Percentiles rank a stretch among this genome's conserved stretches.
These are phyloP conservation scores for Apophysomyces ossiformis DNA, from an alignment of 371 early-diverging fungal genomes.

Conservation along the genomic window DNA sequence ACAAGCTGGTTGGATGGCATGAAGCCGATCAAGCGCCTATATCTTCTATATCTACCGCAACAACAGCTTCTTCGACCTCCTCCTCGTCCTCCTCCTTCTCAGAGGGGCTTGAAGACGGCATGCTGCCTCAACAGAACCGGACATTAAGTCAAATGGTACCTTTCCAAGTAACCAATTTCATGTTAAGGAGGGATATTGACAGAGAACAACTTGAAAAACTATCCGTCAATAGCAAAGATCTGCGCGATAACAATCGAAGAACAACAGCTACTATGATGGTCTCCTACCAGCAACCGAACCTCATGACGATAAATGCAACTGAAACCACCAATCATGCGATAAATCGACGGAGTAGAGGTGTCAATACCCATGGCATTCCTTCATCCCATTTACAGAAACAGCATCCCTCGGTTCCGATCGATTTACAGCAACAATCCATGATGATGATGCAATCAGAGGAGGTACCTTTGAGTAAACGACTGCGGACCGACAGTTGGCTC, in stretches of 20 bases:
- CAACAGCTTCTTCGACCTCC: background rate
- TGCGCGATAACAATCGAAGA: background rate
- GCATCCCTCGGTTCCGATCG: background rate
- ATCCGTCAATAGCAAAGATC: constrained; percentile 20
- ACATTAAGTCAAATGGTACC: constrained; percentile 10
- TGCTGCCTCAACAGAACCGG: constrained; percentile 10
- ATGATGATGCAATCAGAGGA: background rate
- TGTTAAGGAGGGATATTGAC: constrained; percentile 21
- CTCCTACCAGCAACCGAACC: background rate
- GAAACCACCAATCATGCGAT: no score
- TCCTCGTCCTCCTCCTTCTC: background rate
- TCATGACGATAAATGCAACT: no score
- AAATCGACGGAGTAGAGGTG: no score
- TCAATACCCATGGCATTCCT: background rate
- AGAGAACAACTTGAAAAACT: constrained; percentile 25
- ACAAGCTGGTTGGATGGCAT: background rate
- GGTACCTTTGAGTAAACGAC: constrained; percentile 4
- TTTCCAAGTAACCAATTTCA: constrained; percentile 12
- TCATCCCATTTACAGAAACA: background rate
- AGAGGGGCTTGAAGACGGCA: constrained; percentile 2
- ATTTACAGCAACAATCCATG: constrained; percentile 10
- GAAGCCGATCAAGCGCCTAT: background rate
- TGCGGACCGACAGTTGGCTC: background rate
- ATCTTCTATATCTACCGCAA: no score
- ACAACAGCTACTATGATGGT: background rate